Percentiles rank a stretch among this genome's conserved stretches.
phyloP scores from a whole-genome alignment of 305 asterid species.

The Fraxinus angustifolia region DNA sequence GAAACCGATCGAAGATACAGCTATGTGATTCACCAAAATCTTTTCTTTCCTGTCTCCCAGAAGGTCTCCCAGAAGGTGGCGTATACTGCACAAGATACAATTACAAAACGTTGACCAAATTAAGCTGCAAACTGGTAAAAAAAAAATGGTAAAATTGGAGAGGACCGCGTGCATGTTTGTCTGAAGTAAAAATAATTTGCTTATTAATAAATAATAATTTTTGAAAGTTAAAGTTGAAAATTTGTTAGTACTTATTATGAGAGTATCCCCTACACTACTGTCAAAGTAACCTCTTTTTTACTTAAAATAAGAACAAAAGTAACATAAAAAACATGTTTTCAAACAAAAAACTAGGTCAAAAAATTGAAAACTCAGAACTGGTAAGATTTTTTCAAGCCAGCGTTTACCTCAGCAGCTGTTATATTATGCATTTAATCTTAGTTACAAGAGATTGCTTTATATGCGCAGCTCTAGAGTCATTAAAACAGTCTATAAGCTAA shows the following conservation, averaged over 20 bases:
- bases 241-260: background rate
- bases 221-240: background rate
- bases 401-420: background rate
- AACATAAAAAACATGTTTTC: background rate
- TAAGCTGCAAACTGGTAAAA: background rate
- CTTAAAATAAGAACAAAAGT: background rate
- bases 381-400: background rate
- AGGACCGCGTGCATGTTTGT: background rate
- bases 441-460: background rate
- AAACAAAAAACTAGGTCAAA: background rate
- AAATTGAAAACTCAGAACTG: background rate
- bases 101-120: background rate
- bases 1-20: conserved; percentile 15
- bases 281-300: background rate
- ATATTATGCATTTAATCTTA: background rate
- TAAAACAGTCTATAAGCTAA: background rate
- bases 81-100: conserved; percentile 36
- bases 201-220: background rate
- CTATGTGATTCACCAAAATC: conserved; percentile 18
- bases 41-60: conserved; percentile 25
- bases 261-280: background rate
- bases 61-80: conserved; percentile 10
- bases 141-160: background rate
- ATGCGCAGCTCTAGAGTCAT: background rate
- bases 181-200: background rate